Evolutionary conservation across 768 basidiomycete genomes (phyloP).

Genomic region (Mycena olivaceomarginata): DNA sequence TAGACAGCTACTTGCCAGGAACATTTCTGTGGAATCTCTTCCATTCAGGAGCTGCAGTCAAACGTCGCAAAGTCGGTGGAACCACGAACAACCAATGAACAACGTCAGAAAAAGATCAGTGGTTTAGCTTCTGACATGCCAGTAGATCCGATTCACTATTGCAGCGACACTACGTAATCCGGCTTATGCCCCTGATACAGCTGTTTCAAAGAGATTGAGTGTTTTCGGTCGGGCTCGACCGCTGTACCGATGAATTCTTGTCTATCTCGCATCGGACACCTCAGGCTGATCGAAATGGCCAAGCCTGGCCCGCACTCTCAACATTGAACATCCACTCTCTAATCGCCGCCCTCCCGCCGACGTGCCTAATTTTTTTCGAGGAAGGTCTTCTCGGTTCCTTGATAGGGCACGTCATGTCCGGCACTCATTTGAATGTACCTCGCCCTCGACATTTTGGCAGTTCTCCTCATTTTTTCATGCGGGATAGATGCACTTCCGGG

Average conservation of each 20-base stretch:
- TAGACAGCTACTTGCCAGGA: conserved; percentile 26
- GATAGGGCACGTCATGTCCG: conserved; percentile 28
- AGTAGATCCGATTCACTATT: conserved; percentile 27
- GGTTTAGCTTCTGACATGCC: conserved; percentile 29
- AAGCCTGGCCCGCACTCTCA: conserved; percentile 28
- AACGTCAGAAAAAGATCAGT: conserved; percentile 18
- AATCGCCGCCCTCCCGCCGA: conserved; percentile 28
- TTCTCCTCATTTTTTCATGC: conserved; percentile 24
- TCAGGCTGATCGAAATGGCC: conserved; percentile 30
- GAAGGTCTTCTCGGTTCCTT: conserved; percentile 31
- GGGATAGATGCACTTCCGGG: conserved; percentile 20
- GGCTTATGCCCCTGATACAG: conserved; percentile 28
- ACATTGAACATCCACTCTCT: conserved; percentile 21
- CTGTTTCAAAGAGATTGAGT: conserved; percentile 26
- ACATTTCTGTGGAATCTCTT: conserved; percentile 26
- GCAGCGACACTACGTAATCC: conserved; percentile 28
- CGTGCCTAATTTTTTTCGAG: conserved; percentile 24
- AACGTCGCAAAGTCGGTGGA: conserved; percentile 25
- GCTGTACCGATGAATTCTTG: conserved; percentile 29
- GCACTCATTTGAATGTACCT: conserved; percentile 30
- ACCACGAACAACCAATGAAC: conserved; percentile 18
- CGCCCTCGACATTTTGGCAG: conserved; percentile 17
- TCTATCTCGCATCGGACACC: conserved; percentile 21
- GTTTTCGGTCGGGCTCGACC: conserved; percentile 29
- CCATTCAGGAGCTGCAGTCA: conserved; percentile 33